Conservation (phyloP, 176 grass and related monocot genomes). For the Zoysia pacifica region DNA sequence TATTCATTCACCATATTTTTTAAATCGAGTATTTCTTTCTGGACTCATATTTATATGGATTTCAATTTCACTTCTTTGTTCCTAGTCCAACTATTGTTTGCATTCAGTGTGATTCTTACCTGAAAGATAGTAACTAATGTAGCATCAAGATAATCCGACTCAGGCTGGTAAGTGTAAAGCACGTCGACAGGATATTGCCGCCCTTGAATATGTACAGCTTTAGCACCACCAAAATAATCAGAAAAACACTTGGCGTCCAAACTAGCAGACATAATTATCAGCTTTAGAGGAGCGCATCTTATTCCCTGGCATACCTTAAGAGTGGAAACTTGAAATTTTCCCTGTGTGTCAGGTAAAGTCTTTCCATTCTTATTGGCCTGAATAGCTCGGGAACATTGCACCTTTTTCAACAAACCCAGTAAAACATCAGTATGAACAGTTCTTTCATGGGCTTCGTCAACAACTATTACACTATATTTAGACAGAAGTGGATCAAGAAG, state of each 20-base stretch:
- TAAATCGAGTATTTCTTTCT: conserved; percentile 7
- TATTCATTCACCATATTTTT: conserved; percentile 26
- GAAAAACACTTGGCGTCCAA: conserved; percentile 89
- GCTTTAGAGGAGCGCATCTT: conserved; percentile 67
- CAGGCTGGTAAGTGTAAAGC: conserved; percentile 81
- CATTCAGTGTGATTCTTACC: conserved; percentile 45
- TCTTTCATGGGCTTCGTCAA: conserved; percentile 97
- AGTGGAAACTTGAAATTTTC: conserved; percentile 44
- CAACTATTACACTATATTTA: conserved; percentile 80
- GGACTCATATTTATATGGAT: background rate
- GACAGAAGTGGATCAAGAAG: conserved; percentile 79
- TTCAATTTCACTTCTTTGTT: background rate
- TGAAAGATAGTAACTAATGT: conserved; percentile 88
- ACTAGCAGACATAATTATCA: conserved; percentile 95
- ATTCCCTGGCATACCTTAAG: conserved; percentile 46
- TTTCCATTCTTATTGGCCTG: conserved; percentile 38
- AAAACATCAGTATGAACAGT: conserved; percentile 90
- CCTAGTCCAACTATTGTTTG: conserved; percentile 15
- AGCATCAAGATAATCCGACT: conserved; percentile 91
- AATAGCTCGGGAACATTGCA: conserved; percentile 62
- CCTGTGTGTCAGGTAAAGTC: conserved; percentile 24
- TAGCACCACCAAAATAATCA: conserved; percentile 87
- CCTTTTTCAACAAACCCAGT: conserved; percentile 85
- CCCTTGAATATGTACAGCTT: conserved; percentile 89
- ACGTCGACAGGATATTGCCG: conserved; percentile 76